Percentiles rank a stretch among this genome's conserved stretches.
phyloP scores from a whole-genome alignment of 768 basidiomycete species.

The Tulasnella sp. region DNA sequence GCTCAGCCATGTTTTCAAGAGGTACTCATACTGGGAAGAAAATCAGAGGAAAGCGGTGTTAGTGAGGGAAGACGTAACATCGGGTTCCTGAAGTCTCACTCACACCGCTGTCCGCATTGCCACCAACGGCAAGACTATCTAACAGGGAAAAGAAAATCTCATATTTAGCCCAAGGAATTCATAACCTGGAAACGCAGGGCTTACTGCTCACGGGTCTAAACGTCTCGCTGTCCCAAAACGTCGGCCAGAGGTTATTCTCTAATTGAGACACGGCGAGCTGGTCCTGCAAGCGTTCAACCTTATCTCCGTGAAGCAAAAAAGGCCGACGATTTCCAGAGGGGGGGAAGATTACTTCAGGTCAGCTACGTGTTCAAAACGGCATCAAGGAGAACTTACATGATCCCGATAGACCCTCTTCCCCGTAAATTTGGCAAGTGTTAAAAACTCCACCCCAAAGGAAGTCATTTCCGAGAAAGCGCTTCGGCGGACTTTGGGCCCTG shows the following conservation, averaged over 20 bases:
- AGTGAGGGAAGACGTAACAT: not conserved
- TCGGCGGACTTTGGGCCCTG: conserved; percentile 35
- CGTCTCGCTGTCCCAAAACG: conserved; percentile 50
- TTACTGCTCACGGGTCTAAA: conserved; percentile 36
- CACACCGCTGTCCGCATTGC: conserved; percentile 30
- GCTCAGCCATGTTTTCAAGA: conserved; percentile 68
- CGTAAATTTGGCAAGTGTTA: conserved; percentile 75
- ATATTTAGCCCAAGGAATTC: not conserved
- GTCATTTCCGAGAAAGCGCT: conserved; percentile 64
- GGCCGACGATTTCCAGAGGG: not conserved
- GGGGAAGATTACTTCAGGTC: too few species aligned
- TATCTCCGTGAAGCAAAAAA: conserved; percentile 28
- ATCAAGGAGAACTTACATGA: not conserved
- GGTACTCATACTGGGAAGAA: conserved; percentile 56
- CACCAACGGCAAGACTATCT: conserved; percentile 25
- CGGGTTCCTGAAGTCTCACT: not conserved
- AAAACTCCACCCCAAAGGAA: conserved; percentile 77
- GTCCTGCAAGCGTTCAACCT: conserved; percentile 47
- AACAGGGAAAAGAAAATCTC: conserved; percentile 8
- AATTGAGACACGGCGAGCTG: conserved; percentile 49
- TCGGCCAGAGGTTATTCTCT: conserved; percentile 50
- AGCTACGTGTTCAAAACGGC: too few species aligned
- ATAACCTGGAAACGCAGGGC: not conserved
- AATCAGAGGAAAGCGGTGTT: not conserved
- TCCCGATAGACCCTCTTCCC: conserved; percentile 48